Conservation (phyloP, 179 eudicot genomes). For the Monotropa hypopitys region DNA sequence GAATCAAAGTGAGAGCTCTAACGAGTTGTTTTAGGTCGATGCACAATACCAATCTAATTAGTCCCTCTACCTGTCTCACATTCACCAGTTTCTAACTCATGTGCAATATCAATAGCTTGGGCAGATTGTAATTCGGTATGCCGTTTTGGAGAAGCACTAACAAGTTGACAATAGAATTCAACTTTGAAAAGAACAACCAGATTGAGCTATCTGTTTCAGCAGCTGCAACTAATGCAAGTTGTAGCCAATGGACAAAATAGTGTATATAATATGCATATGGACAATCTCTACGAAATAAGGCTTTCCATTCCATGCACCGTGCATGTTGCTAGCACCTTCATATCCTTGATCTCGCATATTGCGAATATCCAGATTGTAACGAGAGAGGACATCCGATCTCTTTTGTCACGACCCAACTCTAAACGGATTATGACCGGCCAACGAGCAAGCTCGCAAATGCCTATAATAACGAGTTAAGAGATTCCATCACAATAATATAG, state of each 20-base stretch:
- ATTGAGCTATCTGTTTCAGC: neutral
- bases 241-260: too few species aligned
- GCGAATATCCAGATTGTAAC: too few species aligned
- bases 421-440: too few species aligned
- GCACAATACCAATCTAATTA: neutral
- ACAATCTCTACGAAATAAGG: neutral
- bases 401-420: too few species aligned
- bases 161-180: too few species aligned
- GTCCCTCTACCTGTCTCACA: neutral
- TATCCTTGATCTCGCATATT: too few species aligned
- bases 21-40: neutral
- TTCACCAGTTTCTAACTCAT: neutral
- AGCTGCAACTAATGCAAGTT: neutral
- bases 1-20: neutral
- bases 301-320: too few species aligned
- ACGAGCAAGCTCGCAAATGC: too few species aligned
- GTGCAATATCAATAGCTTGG: neutral
- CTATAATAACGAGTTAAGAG: too few species aligned
- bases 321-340: too few species aligned
- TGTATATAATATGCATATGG: neutral
- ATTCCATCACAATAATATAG: too few species aligned
- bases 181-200: neutral
- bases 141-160: neutral
- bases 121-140: neutral
- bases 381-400: too few species aligned